These are phyloP conservation scores for Eimeria necatrix DNA, from an alignment of 169 alveolate genomes.

Conservation along the genomic window DNA sequence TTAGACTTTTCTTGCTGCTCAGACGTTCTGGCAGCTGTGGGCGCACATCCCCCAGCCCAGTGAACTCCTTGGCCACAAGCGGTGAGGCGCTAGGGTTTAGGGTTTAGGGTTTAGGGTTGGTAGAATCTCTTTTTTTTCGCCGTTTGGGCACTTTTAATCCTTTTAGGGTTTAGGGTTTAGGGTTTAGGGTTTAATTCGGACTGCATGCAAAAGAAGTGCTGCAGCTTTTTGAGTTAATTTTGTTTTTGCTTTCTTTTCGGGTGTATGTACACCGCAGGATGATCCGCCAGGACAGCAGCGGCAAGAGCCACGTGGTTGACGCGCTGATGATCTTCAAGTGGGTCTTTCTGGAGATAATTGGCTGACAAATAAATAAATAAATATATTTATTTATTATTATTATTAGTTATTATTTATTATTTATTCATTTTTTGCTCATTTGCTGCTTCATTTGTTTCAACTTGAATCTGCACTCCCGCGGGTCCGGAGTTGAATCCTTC, in stretches of 20 bases:
- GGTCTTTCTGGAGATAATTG: background rate
- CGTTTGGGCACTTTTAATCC: too few species aligned
- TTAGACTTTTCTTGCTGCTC: background rate
- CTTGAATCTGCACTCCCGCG: too few species aligned
- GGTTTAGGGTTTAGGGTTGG: too few species aligned
- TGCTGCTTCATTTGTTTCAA: too few species aligned
- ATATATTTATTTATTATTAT: background rate
- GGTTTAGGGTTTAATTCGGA: too few species aligned
- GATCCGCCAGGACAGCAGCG: constrained; percentile 81
- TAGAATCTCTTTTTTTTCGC: too few species aligned
- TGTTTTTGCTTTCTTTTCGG: background rate
- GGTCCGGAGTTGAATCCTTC: too few species aligned
- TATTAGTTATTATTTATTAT: background rate
- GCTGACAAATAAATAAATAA: background rate
- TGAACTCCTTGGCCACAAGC: constrained; percentile 86
- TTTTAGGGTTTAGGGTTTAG: too few species aligned
- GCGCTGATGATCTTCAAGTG: constrained; percentile 86
- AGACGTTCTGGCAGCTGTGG: constrained; percentile 91
- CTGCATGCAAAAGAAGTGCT: background rate
- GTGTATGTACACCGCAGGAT: constrained; percentile 61
- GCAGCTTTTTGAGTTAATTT: background rate
- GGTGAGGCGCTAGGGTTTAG: constrained; percentile 54
- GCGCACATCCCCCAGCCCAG: constrained; percentile 90
- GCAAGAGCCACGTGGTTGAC: constrained; percentile 83
- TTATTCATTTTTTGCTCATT: too few species aligned